These are phyloP conservation scores for Pyrenophora seminiperda DNA, from an alignment of 2,329 filamentous ascomycete genomes.

Conservation along the genomic window DNA sequence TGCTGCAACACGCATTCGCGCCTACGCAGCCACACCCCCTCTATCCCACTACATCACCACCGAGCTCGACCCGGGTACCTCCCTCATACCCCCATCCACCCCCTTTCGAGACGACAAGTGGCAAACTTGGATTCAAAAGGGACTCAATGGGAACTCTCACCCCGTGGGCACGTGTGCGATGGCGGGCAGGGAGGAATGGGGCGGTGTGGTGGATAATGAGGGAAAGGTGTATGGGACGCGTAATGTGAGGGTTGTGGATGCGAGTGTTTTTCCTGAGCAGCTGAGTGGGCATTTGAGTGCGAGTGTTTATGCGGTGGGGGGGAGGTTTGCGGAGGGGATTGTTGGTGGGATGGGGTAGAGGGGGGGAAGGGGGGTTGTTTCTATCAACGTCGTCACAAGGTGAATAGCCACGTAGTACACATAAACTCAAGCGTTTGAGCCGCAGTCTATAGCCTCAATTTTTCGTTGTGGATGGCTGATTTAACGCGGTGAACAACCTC, in stretches of 20 bases:
- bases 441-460: too few species aligned
- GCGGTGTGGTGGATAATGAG: conserved; percentile 43
- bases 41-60: conserved; percentile 25
- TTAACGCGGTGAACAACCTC: too few species aligned
- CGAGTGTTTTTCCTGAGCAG: conserved; percentile 44
- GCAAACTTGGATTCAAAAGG: conserved; percentile 29
- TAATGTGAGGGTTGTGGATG: conserved; percentile 48
- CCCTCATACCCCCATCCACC: conserved; percentile 26
- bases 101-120: conserved; percentile 24
- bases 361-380: too few species aligned
- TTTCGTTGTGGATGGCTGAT: too few species aligned
- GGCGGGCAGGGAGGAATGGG: conserved; percentile 36
- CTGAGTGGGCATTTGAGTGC: conserved; percentile 44
- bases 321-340: conserved; percentile 26
- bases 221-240: conserved; percentile 42
- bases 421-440: too few species aligned
- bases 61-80: conserved; percentile 32
- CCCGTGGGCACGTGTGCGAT: conserved; percentile 45
- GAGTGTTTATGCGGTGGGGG: conserved; percentile 48
- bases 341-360: too few species aligned
- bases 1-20: conserved; percentile 39
- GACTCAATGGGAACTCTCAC: conserved; percentile 38
- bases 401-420: too few species aligned
- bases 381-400: too few species aligned
- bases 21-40: conserved; percentile 36